These are phyloP conservation scores for Cryptococcus jaspeensis DNA, from an alignment of 1,284 basidiomycete species.

Conservation along the genomic window DNA sequence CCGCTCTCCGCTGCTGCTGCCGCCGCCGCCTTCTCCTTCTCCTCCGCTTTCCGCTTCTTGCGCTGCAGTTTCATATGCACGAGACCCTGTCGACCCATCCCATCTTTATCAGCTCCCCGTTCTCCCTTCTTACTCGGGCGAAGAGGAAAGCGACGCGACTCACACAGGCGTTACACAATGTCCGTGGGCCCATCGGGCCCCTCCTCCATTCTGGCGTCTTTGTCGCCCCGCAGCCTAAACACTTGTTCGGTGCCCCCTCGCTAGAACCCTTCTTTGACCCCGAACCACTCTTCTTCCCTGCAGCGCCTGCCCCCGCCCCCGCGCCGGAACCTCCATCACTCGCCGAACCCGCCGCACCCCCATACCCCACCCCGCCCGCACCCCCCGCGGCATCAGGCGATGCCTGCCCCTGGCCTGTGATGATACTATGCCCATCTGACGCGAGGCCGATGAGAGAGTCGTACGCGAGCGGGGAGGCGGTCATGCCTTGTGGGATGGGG, in stretches of 20 bases:
- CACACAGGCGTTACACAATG: constrained; percentile 51
- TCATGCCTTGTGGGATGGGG: constrained; percentile 6
- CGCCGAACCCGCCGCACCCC: too few species aligned
- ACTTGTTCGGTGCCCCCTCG: constrained; percentile 25
- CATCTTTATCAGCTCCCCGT: neutral
- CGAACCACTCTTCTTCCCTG: constrained; percentile 7
- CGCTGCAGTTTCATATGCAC: constrained; percentile 48
- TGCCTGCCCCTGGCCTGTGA: constrained; percentile 23
- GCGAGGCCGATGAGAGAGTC: constrained; percentile 32
- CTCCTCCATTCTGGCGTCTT: constrained; percentile 52
- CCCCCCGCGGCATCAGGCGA: neutral
- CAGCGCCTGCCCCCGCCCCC: neutral
- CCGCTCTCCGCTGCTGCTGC: constrained; percentile 1
- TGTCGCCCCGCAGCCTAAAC: constrained; percentile 49
- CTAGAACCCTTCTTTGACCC: constrained; percentile 10
- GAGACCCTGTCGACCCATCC: constrained; percentile 29
- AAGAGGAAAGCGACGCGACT: too few species aligned
- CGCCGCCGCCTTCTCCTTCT: constrained; percentile 31
- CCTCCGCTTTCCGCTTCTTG: constrained; percentile 44
- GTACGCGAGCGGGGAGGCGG: constrained; percentile 7
- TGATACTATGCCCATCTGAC: constrained; percentile 20
- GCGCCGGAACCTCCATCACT: too few species aligned
- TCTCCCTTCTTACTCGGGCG: neutral
- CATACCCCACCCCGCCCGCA: too few species aligned
- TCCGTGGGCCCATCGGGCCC: constrained; percentile 50